Evolutionary conservation across 768 basidiomycete genomes (phyloP).

Genomic region (Tulasnella sp.): DNA sequence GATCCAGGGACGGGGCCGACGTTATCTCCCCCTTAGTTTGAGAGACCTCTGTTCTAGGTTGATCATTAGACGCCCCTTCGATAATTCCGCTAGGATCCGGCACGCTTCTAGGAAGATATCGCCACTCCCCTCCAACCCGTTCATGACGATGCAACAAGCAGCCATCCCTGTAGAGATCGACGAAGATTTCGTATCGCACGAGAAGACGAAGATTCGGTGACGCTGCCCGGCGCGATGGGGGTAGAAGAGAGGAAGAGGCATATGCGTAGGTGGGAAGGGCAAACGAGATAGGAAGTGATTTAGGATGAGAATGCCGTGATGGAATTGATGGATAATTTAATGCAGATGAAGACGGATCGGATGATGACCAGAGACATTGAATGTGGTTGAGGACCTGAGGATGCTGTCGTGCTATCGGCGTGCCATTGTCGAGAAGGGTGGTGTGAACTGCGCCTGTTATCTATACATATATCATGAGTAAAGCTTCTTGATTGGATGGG

Average conservation of each 20-base stretch:
- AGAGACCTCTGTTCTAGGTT: no score
- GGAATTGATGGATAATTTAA: background rate
- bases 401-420: background rate
- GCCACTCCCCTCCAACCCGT: background rate
- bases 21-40: background rate
- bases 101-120: constrained; percentile 5
- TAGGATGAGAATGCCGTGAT: background rate
- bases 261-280: constrained; percentile 17
- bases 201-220: background rate
- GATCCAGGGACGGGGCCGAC: background rate
- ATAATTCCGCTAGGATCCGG: background rate
- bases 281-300: constrained; percentile 4
- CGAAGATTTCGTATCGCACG: background rate
- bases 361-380: constrained; percentile 7
- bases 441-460: background rate
- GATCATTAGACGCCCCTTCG: background rate
- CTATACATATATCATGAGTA: background rate
- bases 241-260: background rate
- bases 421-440: constrained; percentile 6
- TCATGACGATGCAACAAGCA: constrained; percentile 10
- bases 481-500: background rate
- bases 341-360: background rate
- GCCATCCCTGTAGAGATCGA: background rate
- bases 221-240: background rate
- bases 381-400: background rate